Base-by-base conservation (phyloP, 495 filamentous ascomycete species). In the Penicillium cinerascens region DNA sequence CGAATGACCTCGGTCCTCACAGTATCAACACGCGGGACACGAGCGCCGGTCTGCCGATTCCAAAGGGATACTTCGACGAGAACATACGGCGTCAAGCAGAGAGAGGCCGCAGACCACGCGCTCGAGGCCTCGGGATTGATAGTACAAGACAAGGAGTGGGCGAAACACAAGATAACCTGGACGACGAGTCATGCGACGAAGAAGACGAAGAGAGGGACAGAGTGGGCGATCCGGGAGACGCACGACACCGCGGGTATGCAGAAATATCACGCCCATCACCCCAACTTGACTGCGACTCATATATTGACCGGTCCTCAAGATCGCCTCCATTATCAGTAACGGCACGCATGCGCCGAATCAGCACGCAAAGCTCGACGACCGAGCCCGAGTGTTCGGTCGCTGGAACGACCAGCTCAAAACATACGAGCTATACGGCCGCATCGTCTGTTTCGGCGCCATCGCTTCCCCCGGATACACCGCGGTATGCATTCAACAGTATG, bases 331-430 rank as follows among this genome's bases (percentile, higher is more conserved):
- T 76, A 18, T 72, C 73, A 0, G 64, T 74, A 4, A 76, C 73
- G 0, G 70, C 72, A 10, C 66, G 69, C n/a, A 76, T 76, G 73
- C 70, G 73, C n/a, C 67, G 66, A 11, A 55, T 58, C 44, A 76
- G 73, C 36, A 43, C 51, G 6, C 72, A 75, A 49, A 74, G 69
- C 45, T 61, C 55, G 11, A 44, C 52, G 9, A 67, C 66, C 9
- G 67, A 71, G 4, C 55, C 66, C 9, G 67, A 71, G 4, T 53
- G 60, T 11, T 44, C 60, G 4, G 49, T 66, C 17, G 63, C 64
- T 4, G 64, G 57, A 15, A 69, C 66, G 9, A 56, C 61, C 23
- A 69, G 66, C 39, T 75, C 73, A 0, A 63, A 59, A 60, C 67
- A 68, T 37, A 71, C 70, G 13, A 76, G 73, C 54, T 66, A 64